Base-by-base conservation (phyloP, 1,284 basidiomycete species). In the Hymenochaete sp. region DNA sequence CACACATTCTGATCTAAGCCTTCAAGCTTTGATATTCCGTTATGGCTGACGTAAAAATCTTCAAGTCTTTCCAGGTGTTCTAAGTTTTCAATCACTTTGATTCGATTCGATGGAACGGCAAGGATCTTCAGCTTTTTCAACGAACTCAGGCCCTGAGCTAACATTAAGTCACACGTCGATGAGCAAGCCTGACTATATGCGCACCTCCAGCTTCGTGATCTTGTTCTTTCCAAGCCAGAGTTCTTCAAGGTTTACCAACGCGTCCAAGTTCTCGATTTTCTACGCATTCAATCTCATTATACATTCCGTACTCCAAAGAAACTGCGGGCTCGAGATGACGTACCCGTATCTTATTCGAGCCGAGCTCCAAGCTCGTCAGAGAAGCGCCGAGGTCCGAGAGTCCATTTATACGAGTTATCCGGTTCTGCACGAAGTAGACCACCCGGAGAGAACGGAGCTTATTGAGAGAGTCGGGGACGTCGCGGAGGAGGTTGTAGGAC, bases 141-240 rank as follows among this genome's bases (percentile, higher is more conserved):
- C 1, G 67, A 69, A 24, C 66, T 67, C 27, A 98, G 66, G 52
- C 68, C 67, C 70, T 62, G 79, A 73, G 73, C 76, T 29, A 35
- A 27, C 32, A 33, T 50, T 28, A 50, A 51, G 13, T 6, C 21
- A 35, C 13, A n/a, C 21, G 6, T 5, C 32, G 13, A 16, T n/a
- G n/a, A n/a, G n/a, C n/a, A n/a, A n/a, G n/a, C n/a, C n/a, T n/a
- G n/a, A n/a, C n/a, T 55, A 21, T 29, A 28, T 49, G 24, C 62
- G 28, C 50, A 86, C 90, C 70, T 95, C 84, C 1, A 98, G 71
- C 60, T 78, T 81, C 3, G 82, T 67, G 51, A 98, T 91, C 67
- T 98, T 97, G 64, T 98, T 98, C 71, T 98, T 98, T 8, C 95
- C 95, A 3, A 98, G 66, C 93, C 95, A 98, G 1, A 98, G 69